A percentile compares a stretch with the other conserved stretches of the same genome.
Conservation (phyloP, 2,329 filamentous ascomycete genomes). For the Tolypocladium ophioglossoides region DNA sequence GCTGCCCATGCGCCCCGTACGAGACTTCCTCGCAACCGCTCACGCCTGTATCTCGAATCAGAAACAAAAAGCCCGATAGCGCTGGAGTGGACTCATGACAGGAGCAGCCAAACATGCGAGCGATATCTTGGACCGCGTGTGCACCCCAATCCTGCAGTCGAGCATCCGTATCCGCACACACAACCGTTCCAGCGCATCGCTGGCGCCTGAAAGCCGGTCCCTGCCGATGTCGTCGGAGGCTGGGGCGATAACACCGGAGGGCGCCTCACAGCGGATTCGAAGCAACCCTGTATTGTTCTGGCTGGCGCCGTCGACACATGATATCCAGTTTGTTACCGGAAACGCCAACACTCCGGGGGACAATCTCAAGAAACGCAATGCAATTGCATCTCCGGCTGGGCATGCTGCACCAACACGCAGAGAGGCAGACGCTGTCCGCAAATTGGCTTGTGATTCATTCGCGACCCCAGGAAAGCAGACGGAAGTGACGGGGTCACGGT, state of each 20-base stretch:
- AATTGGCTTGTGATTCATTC: not conserved
- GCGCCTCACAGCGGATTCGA: not conserved
- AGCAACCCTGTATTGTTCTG: not conserved
- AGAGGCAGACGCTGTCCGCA: not conserved
- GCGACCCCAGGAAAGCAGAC: not conserved
- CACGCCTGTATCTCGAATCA: not conserved
- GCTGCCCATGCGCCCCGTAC: not conserved
- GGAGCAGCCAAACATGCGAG: not conserved
- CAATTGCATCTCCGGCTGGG: not conserved
- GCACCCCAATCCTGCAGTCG: not conserved
- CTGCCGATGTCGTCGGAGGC: not conserved
- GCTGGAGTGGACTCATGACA: not conserved
- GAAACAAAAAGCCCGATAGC: not conserved
- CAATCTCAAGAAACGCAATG: not conserved
- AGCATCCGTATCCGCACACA: not conserved
- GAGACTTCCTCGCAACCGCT: not conserved
- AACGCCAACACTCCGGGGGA: not conserved
- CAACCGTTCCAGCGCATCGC: not conserved
- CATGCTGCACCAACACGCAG: not conserved
- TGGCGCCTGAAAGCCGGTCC: not conserved
- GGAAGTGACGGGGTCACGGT: not conserved
- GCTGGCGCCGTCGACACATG: not conserved
- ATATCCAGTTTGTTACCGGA: not conserved
- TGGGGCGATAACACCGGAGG: not conserved
- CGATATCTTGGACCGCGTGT: conserved; percentile 1